A percentile compares a stretch with the other conserved stretches of the same genome.
Conservation (phyloP, 257 asterid genomes). For the Eucommia ulmoides region DNA sequence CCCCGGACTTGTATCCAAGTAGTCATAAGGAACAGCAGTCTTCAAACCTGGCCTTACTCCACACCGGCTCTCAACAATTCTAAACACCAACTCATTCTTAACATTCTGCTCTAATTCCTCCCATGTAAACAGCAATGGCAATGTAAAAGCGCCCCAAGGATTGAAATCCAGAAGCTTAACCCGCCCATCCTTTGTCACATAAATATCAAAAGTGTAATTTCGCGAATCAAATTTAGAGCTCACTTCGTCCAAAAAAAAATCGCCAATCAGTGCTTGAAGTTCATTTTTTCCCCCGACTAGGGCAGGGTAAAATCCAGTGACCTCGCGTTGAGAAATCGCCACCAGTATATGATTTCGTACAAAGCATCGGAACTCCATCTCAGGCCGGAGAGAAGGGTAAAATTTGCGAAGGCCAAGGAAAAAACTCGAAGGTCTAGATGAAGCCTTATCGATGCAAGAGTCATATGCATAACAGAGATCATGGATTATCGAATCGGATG, state of each 20-base stretch:
- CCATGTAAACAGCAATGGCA: conserved; percentile 65
- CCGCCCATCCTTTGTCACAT: conserved; percentile 46
- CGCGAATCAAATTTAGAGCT: conserved; percentile 38
- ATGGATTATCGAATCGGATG: conserved; percentile 70
- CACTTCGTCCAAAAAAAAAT: conserved; percentile 32
- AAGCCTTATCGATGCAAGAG: conserved; percentile 42
- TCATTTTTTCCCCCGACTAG: conserved; percentile 37
- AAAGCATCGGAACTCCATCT: conserved; percentile 90
- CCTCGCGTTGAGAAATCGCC: conserved; percentile 79
- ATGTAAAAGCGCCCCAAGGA: conserved; percentile 84
- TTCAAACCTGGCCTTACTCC: conserved; percentile 82
- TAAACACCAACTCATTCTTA: conserved; percentile 31
- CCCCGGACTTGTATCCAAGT: conserved; percentile 65
- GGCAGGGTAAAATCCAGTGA: conserved; percentile 66
- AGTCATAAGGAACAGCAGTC: conserved; percentile 85
- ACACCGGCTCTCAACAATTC: conserved; percentile 44
- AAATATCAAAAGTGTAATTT: conserved; percentile 64
- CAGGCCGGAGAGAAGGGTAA: conserved; percentile 60
- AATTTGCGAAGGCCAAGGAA: conserved; percentile 81
- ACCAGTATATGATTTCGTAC: conserved; percentile 29
- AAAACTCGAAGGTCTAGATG: conserved; percentile 49
- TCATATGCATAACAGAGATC: conserved; percentile 80
- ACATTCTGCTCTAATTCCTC: conserved; percentile 56
- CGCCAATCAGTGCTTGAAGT: conserved; percentile 21
- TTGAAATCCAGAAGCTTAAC: conserved; percentile 85